Conservation (phyloP, 2,329 filamentous ascomycete genomes). For the Bipolaris sorokiniana region DNA sequence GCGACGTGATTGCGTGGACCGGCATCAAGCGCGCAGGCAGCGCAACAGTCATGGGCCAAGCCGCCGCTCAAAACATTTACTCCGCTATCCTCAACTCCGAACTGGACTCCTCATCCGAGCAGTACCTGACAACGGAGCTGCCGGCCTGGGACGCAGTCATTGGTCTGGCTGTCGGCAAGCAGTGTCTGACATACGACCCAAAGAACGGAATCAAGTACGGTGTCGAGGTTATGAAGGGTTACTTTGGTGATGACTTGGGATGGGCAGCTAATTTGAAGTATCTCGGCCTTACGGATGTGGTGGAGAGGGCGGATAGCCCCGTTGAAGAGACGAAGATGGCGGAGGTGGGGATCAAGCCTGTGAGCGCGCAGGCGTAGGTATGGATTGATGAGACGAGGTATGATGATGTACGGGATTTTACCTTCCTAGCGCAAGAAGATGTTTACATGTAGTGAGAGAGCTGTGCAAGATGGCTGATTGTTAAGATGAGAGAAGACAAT, state of each 20-base stretch:
- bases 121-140: constrained; percentile 32
- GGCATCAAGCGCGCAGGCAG: constrained; percentile 81
- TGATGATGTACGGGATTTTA: too few relatives aligned
- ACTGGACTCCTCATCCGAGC: constrained; percentile 20
- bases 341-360: constrained; percentile 40
- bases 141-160: constrained; percentile 61
- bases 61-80: constrained; percentile 65
- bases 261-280: constrained; percentile 50
- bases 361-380: constrained; percentile 31
- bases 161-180: constrained; percentile 72
- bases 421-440: too few relatives aligned
- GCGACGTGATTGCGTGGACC: constrained; percentile 73
- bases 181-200: constrained; percentile 68
- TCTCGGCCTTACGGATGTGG: constrained; percentile 41
- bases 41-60: constrained; percentile 75
- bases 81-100: constrained; percentile 46
- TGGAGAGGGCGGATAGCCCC: constrained; percentile 31
- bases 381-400: neutral
- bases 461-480: too few relatives aligned
- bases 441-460: too few relatives aligned
- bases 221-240: constrained; percentile 66
- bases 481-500: too few relatives aligned
- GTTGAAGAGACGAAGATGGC: constrained; percentile 30
- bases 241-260: constrained; percentile 72
- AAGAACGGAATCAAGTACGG: constrained; percentile 64